Conservation (phyloP, 768 basidiomycete species). For the Hirschioporus abietinus region DNA sequence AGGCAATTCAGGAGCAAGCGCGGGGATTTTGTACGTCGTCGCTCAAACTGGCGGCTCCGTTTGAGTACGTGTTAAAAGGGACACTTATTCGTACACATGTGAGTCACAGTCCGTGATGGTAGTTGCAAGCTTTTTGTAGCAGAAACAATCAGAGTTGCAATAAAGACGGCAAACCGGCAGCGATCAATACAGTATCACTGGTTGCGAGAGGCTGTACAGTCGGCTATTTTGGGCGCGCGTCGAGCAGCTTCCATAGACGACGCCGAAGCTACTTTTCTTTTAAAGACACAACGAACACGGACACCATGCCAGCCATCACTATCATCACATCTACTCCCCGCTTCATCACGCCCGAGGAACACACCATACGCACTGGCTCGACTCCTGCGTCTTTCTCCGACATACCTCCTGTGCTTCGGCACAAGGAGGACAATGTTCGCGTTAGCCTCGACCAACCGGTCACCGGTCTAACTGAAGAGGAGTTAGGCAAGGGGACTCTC, state of each 20-base stretch:
- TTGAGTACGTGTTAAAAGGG: neutral
- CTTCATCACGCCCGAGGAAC: conserved; percentile 59
- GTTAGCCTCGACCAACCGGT: conserved; percentile 66
- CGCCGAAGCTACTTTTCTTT: neutral
- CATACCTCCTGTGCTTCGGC: conserved; percentile 78
- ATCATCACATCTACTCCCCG: conserved; percentile 37
- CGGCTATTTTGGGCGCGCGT: neutral
- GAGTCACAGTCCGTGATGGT: neutral
- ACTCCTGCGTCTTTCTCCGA: conserved; percentile 82
- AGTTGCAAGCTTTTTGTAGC: neutral
- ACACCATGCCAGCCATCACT: conserved; percentile 23
- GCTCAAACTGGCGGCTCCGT: neutral
- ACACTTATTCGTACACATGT: neutral
- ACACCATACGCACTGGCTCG: conserved; percentile 58
- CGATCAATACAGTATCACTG: neutral
- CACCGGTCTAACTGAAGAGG: conserved; percentile 49
- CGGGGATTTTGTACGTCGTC: neutral
- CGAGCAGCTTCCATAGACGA: neutral
- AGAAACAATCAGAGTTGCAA: neutral
- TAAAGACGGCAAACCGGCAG: neutral
- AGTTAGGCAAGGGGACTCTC: conserved; percentile 57
- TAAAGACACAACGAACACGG: neutral
- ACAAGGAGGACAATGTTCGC: conserved; percentile 67
- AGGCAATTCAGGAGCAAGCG: neutral
- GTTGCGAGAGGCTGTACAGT: neutral